phyloP scores from a whole-genome alignment of 139 green algal species.

The Diplosphaera chodatii region DNA sequence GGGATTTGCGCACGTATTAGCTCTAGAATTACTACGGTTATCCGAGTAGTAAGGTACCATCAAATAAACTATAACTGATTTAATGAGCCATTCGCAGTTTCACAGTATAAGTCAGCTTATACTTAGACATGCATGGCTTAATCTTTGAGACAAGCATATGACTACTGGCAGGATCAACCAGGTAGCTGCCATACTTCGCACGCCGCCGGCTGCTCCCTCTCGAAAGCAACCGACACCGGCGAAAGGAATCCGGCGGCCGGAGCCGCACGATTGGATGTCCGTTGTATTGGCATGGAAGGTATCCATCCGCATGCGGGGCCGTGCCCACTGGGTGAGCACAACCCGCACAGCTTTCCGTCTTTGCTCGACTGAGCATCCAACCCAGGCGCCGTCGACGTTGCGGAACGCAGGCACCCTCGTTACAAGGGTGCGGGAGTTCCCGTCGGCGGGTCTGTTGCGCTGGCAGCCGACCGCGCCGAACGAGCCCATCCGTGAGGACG shows the following conservation, averaged over 20 bases:
- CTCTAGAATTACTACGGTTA: conserved; percentile 88
- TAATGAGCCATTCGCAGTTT: conserved; percentile 99
- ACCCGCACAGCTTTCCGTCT: conserved; percentile 17
- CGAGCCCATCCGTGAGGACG: background rate
- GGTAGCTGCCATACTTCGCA: conserved; percentile 62
- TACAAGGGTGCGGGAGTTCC: conserved; percentile 6
- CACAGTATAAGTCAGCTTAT: conserved; percentile 99
- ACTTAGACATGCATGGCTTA: conserved; percentile 99
- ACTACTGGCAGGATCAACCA: conserved; percentile 97
- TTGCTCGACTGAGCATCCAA: conserved; percentile 22
- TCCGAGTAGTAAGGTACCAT: conserved; percentile 93
- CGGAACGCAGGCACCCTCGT: conserved; percentile 9
- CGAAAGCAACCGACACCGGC: background rate
- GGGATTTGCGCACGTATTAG: conserved; percentile 89
- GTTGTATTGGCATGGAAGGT: background rate
- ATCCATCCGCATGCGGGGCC: conserved; percentile 9
- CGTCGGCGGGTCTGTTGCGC: conserved; percentile 21
- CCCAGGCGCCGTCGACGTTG: conserved; percentile 20
- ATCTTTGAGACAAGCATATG: conserved; percentile 98
- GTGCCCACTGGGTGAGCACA: background rate
- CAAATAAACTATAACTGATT: conserved; percentile 99
- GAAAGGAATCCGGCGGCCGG: background rate
- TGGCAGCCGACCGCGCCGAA: conserved; percentile 10
- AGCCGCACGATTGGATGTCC: conserved; percentile 2
- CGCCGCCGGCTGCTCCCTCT: background rate